Evolutionary conservation across 768 basidiomycete species (phyloP).

Genomic region (Tricholomella constricta): DNA sequence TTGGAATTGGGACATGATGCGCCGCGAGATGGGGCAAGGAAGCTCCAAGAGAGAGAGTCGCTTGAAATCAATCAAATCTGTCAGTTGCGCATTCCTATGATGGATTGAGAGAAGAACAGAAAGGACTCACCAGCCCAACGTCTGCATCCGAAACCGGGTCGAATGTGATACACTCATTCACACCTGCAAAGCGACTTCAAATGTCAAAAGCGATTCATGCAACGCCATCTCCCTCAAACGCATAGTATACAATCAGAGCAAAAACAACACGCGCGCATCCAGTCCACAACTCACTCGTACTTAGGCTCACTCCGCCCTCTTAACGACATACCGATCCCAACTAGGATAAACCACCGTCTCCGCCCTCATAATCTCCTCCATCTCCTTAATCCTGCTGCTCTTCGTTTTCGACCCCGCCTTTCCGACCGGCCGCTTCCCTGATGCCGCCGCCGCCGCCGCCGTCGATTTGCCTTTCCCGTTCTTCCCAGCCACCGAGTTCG

Average conservation of each 20-base stretch:
- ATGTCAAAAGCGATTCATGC: background rate
- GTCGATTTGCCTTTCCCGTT: constrained; percentile 21
- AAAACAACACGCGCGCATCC: background rate
- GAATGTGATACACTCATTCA: no score
- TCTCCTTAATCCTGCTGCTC: constrained; percentile 29
- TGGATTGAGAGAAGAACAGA: no score
- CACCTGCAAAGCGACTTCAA: no score
- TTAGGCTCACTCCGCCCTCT: constrained; percentile 31
- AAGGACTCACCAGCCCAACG: no score
- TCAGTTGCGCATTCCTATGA: no score
- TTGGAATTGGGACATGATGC: background rate
- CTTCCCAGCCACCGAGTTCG: background rate
- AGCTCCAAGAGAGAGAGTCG: no score
- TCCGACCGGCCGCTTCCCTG: constrained; percentile 30
- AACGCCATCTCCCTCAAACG: background rate
- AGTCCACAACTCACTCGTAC: background rate
- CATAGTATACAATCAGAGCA: background rate
- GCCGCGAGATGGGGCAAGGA: background rate
- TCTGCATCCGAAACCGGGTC: no score
- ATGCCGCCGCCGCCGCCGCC: background rate
- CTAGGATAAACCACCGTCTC: constrained; percentile 57
- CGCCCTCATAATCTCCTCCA: constrained; percentile 35
- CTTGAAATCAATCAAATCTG: no score
- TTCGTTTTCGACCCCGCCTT: constrained; percentile 28
- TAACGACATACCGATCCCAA: constrained; percentile 68